These are phyloP conservation scores for Dothistroma pini DNA, from an alignment of 2,329 filamentous ascomycete genomes.

Conservation along the genomic window DNA sequence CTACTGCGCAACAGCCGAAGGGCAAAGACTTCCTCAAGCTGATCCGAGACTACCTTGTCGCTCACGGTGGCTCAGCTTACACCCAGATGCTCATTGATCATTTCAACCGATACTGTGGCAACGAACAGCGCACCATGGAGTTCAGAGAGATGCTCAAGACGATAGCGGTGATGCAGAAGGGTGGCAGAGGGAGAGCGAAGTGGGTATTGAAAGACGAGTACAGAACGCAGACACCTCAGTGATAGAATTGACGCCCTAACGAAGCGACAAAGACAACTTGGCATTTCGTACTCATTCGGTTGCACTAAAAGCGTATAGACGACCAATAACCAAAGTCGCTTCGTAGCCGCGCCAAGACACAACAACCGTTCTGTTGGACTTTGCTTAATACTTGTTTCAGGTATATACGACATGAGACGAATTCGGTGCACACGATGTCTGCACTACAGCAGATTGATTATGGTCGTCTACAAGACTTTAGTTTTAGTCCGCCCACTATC, in stretches of 20 bases:
- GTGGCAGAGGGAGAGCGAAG: constrained; percentile 47
- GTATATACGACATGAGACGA: background rate
- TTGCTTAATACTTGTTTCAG: constrained; percentile 5
- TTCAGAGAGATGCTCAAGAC: constrained; percentile 77
- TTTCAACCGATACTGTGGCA: constrained; percentile 76
- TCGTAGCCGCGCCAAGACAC: background rate
- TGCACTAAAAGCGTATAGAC: background rate
- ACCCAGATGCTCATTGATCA: constrained; percentile 87
- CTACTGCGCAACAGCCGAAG: constrained; percentile 33
- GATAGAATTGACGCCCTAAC: background rate
- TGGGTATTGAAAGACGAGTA: constrained; percentile 61
- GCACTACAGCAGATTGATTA: constrained; percentile 1
- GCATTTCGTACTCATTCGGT: no score
- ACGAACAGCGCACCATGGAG: constrained; percentile 64
- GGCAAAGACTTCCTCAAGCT: constrained; percentile 45
- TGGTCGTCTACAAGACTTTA: background rate
- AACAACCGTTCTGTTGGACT: background rate
- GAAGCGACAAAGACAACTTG: no score
- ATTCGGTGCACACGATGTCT: background rate
- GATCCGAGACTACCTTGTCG: constrained; percentile 73
- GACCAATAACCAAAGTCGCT: background rate
- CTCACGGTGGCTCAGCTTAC: constrained; percentile 73
- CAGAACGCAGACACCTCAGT: background rate
- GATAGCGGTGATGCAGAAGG: constrained; percentile 67
- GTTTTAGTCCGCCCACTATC: background rate